phyloP scores from a whole-genome alignment of 73 alveolate genomes.

The Durusdinium trenchii region DNA sequence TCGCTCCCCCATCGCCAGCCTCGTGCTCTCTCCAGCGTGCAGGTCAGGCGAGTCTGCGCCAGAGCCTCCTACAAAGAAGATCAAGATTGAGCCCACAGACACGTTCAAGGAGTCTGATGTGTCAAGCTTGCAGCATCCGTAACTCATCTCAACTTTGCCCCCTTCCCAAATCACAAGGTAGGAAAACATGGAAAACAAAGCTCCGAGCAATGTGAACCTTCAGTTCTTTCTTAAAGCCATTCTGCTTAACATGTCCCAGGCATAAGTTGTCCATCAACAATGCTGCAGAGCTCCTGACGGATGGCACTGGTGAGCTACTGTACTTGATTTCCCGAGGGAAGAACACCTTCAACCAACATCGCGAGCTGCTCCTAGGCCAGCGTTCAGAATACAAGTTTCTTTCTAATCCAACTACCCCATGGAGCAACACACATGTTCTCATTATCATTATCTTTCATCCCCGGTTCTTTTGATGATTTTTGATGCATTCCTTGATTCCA shows the following conservation, averaged over 20 bases:
- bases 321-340: neutral
- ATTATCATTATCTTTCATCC: neutral
- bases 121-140: neutral
- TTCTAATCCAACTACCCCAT: neutral
- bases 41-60: neutral
- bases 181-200: neutral
- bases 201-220: too few relatives aligned
- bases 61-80: conserved; percentile 12
- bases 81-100: neutral
- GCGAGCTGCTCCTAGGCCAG: neutral
- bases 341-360: neutral
- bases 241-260: neutral
- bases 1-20: neutral
- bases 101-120: neutral
- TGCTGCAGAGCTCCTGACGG: neutral
- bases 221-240: neutral
- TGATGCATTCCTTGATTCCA: neutral
- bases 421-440: neutral
- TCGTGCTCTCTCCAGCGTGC: neutral
- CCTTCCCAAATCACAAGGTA: neutral
- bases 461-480: neutral
- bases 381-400: neutral
- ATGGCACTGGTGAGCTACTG: neutral
- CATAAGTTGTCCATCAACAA: neutral
- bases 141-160: neutral